Evolutionary conservation across 129 eudicot genomes (phyloP), one percentile per base, ranked within the genome.

Genomic region (Flaveria bidentis): DNA sequence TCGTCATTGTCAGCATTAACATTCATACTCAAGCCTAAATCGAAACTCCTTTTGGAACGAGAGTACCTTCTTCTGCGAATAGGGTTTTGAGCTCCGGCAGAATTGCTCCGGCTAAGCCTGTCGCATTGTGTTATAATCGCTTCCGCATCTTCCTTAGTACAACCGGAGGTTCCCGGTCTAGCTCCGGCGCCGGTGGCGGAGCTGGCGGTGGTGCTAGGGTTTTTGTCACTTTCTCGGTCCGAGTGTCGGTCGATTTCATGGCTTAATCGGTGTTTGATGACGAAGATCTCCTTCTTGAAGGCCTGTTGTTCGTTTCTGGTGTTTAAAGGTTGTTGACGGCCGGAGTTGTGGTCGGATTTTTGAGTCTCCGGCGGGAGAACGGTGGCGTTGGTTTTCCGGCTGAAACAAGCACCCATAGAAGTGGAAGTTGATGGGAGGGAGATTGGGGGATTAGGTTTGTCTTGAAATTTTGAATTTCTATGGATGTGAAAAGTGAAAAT

Each of bases 331-430:
- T 62, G 50, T 58, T 61, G 82, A 46, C 66, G 41, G 12, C 15
- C 67, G 30, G 82, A 49, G 33, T 76, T 76, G 77, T 84, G 30
- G 78, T 75, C 18, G 72, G 70, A 33, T 82, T 82, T 71, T 61
- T 57, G 62, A 44, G 84, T 23, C 16, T 69, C 26, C 67, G 50
- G 65, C 42, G 18, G 1, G 73, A 61, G 47, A 71, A 52, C 62
- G 81, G 76, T 28, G 78, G 76, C 36, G 47, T 76, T 66, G 76
- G 72, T 75, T 77, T 82, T 90, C 82, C 85, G 90, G 92, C 92
- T 90, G 63, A 87, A 88, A 80, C 98, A 93, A 76, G 85, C 33
- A 70, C 96, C 96, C 98, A 93, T 93, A 78, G 84, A 69, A 63
- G 69, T 13, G 45, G 39, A 30, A 49, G 72, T 50, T 67, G 69